Evolutionary conservation across 1,284 basidiomycete species (phyloP).

Genomic region (Puccinia triticina): DNA sequence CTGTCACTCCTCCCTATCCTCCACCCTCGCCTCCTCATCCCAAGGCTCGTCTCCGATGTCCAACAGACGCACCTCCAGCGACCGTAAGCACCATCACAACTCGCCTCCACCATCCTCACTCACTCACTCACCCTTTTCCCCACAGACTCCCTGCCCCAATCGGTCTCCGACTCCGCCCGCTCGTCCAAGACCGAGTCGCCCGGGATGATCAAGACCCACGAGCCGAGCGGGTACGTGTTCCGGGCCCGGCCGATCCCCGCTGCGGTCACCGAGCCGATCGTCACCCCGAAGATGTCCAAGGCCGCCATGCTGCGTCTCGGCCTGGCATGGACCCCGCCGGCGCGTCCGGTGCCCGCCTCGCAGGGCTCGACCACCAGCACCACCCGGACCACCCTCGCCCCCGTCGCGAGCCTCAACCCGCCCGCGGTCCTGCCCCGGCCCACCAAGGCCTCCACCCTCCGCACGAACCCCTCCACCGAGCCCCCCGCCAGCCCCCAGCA

Average conservation of each 20-base stretch:
- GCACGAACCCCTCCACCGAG: neutral
- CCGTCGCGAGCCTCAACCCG: constrained; percentile 19
- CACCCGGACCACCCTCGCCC: neutral
- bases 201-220: neutral
- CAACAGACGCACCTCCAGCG: neutral
- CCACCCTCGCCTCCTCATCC: neutral
- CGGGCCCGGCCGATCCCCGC: constrained; percentile 19
- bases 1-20: neutral
- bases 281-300: constrained; percentile 27
- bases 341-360: neutral
- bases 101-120: neutral
- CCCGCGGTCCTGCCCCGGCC: constrained; percentile 7
- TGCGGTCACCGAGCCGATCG: neutral
- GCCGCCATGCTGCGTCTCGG: constrained; percentile 38
- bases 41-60: neutral
- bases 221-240: neutral
- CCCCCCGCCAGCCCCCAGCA: neutral
- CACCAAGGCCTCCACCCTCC: constrained; percentile 32
- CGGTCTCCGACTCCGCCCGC: neutral
- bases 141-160: neutral
- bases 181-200: neutral
- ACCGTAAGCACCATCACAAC: neutral
- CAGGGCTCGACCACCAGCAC: neutral
- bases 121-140: neutral
- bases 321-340: constrained; percentile 29